Evolutionary conservation across 202 grass and related monocot genomes (phyloP).

Genomic region (Setaria italica): DNA sequence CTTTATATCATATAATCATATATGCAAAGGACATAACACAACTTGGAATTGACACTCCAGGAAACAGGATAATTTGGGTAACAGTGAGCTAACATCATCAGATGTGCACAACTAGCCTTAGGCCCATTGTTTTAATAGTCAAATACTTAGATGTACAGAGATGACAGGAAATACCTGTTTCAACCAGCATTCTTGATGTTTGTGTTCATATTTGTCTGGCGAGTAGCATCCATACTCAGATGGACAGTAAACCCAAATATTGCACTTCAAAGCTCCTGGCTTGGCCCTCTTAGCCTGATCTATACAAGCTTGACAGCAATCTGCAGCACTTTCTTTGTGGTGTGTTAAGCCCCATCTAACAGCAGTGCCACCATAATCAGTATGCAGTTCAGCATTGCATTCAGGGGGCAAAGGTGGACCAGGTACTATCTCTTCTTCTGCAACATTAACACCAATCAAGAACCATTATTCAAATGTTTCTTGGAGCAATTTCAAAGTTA

Average conservation of each 20-base stretch:
- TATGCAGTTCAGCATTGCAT: slow-evolving; percentile 81
- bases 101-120: too few relatives aligned
- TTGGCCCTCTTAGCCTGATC: slow-evolving; percentile 85
- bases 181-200: slow-evolving; percentile 99
- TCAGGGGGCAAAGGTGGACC: slow-evolving; percentile 75
- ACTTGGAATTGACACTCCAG: not conserved
- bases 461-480: slow-evolving; percentile 10
- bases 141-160: too few relatives aligned
- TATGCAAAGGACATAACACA: not conserved
- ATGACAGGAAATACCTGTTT: slow-evolving; percentile 72
- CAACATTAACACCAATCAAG: slow-evolving; percentile 20
- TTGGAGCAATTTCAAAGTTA: not conserved
- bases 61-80: not conserved
- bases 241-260: slow-evolving; percentile 99
- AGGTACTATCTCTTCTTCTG: slow-evolving; percentile 61
- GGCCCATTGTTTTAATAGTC: too few relatives aligned
- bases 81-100: not conserved
- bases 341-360: slow-evolving; percentile 96
- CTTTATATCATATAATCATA: slow-evolving; percentile 3
- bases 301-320: slow-evolving; percentile 90
- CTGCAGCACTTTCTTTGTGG: slow-evolving; percentile 88
- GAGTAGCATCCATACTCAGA: slow-evolving; percentile 95
- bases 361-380: slow-evolving; percentile 86
- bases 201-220: slow-evolving; percentile 97
- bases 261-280: slow-evolving; percentile 83